Evolutionary conservation across 2,329 filamentous ascomycete species (phyloP), one percentile per base, ranked within the genome.

Genomic region (Colletotrichum falcatum): DNA sequence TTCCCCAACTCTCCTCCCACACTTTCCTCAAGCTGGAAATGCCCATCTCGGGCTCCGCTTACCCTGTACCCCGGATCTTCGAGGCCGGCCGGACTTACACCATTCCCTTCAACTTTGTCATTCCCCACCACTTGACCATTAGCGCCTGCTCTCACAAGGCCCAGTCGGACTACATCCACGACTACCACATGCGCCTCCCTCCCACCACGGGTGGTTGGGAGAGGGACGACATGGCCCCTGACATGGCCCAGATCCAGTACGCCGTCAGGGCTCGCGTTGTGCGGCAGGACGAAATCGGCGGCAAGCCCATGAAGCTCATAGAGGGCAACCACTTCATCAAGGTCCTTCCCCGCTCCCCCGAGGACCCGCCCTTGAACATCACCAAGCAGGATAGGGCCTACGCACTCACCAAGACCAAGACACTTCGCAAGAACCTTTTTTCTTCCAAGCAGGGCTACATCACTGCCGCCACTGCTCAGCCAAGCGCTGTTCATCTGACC

Each of bases 51-150:
- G 80, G 81, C n/a, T 80, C 81, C 1, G 76, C 79, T 8, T 84
- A 89, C 63, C 87, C 87, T 2, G 77, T 78, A 9, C 79, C 83
- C 26, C 79, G 83, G 42, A 75, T 87, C 37, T 85, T 89, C 70
- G 79, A 85, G 76, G 80, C 82, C n/a, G 85, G 83, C 2, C 77
- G 77, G 72, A 82, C 81, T 33, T 87, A 88, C 77, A 82, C 75
- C 18, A 77, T 90, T 30, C 87, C 87, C n/a, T 88, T 90, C 80
- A 79, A 87, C 79, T 90, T 90, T 73, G 84, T 89, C 68, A 83
- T 90, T 20, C 88, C 88, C n/a, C 81, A 82, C 73, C 84, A 88
- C 64, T 84, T 90, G 70, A 89, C 87, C 23, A 80, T 89, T 60
- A 83, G 83, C 69, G 86, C 87, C 23, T 90, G 88, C 81, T 85